These are phyloP conservation scores for Oehlia diaphana DNA, from an alignment of 192 early-diverging fungal genomes.

Conservation along the genomic window DNA sequence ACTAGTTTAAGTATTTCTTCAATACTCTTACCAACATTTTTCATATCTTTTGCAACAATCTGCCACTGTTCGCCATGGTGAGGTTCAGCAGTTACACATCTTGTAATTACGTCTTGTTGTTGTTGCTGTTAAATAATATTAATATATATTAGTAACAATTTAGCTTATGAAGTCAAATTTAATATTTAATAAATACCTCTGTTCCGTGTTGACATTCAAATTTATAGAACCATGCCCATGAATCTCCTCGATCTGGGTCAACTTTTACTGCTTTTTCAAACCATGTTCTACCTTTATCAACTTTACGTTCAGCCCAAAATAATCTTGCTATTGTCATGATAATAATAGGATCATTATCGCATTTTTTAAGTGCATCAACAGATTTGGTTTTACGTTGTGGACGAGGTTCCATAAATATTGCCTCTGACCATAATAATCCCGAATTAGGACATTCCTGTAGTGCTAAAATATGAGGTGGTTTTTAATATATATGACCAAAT, in stretches of 20 bases:
- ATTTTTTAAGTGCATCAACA: slow-evolving; percentile 89
- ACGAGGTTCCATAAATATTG: slow-evolving; percentile 82
- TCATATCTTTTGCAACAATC: slow-evolving; percentile 71
- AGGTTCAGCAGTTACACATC: slow-evolving; percentile 80
- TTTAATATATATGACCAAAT: background rate
- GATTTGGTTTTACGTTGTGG: slow-evolving; percentile 85
- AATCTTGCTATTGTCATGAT: slow-evolving; percentile 81
- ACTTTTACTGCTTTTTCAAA: slow-evolving; percentile 79
- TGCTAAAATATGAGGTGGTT: slow-evolving; percentile 38
- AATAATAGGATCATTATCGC: slow-evolving; percentile 82
- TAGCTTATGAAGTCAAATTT: background rate
- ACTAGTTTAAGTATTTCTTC: slow-evolving; percentile 60
- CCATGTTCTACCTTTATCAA: slow-evolving; percentile 94
- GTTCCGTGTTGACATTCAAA: slow-evolving; percentile 86
- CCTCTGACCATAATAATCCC: slow-evolving; percentile 85
- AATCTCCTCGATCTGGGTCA: slow-evolving; percentile 87
- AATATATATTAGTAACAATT: background rate
- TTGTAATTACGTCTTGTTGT: slow-evolving; percentile 55
- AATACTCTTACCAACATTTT: slow-evolving; percentile 63
- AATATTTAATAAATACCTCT: slow-evolving; percentile 34
- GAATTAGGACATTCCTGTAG: slow-evolving; percentile 91
- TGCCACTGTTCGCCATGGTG: slow-evolving; percentile 92
- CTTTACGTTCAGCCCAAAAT: slow-evolving; percentile 91
- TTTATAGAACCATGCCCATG: slow-evolving; percentile 93
- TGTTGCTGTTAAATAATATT: slow-evolving; percentile 34